These are phyloP conservation scores for Passalora sequoiae DNA, from an alignment of 2,329 filamentous ascomycete genomes.

Conservation along the genomic window DNA sequence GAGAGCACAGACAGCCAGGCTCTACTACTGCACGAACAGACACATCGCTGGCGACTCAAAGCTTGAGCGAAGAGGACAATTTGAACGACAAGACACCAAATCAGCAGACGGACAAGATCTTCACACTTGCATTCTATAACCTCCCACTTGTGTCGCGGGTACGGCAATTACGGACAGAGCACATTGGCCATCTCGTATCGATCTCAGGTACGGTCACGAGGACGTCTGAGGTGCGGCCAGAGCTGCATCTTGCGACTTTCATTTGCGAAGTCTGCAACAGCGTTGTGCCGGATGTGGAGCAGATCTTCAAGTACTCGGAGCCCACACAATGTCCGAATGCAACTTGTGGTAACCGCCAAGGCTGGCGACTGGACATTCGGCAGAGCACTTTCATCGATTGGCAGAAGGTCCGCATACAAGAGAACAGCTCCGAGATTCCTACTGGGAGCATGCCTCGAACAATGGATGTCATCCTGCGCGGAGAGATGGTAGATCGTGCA, in stretches of 20 bases:
- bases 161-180: slow-evolving; percentile 76
- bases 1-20: slow-evolving; percentile 81
- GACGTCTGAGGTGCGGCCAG: slow-evolving; percentile 93
- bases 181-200: slow-evolving; percentile 88
- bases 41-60: slow-evolving; percentile 54
- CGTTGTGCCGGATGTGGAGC: slow-evolving; percentile 84
- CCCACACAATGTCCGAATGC: slow-evolving; percentile 90
- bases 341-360: slow-evolving; percentile 78
- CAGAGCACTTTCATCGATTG: slow-evolving; percentile 98
- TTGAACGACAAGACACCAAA: slow-evolving; percentile 71
- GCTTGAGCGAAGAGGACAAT: slow-evolving; percentile 55
- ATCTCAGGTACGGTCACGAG: slow-evolving; percentile 95
- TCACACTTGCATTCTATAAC: slow-evolving; percentile 90
- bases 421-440: slow-evolving; percentile 96
- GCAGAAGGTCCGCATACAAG: slow-evolving; percentile 97
- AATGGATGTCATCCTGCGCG: slow-evolving; percentile 92
- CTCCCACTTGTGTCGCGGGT: slow-evolving; percentile 80
- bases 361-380: slow-evolving; percentile 95
- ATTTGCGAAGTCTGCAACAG: slow-evolving; percentile 82
- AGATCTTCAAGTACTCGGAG: slow-evolving; percentile 96
- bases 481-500: slow-evolving; percentile 94
- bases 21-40: slow-evolving; percentile 62
- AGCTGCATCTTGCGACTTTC: slow-evolving; percentile 88
- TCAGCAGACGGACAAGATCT: slow-evolving; percentile 95
- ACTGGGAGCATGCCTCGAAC: slow-evolving; percentile 98